These are phyloP conservation scores for Sporothrix protearum DNA, from an alignment of 2,329 filamentous ascomycete genomes.

Conservation along the genomic window DNA sequence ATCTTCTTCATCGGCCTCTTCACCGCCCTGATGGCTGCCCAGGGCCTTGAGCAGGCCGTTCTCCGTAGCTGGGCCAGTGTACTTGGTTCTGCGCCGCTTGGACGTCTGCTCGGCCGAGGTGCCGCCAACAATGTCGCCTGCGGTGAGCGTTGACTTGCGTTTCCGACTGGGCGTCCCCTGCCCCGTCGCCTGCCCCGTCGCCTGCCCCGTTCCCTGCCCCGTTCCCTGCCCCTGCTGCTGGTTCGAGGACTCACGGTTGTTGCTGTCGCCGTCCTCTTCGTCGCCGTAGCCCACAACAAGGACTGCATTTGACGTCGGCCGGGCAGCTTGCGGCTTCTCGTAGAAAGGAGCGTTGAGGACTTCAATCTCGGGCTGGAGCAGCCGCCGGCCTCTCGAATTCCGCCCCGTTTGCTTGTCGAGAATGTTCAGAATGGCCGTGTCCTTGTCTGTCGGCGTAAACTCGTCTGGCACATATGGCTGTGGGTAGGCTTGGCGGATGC, in stretches of 20 bases:
- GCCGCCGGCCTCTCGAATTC: constrained; percentile 35
- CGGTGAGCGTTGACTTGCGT: constrained; percentile 4
- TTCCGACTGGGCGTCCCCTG: constrained; percentile 6
- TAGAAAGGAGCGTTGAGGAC: constrained; percentile 52
- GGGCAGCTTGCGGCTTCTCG: constrained; percentile 26
- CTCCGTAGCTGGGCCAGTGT: constrained; percentile 26
- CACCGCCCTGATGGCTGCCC: neutral
- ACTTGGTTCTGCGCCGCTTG: constrained; percentile 5
- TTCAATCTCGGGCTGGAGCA: constrained; percentile 44
- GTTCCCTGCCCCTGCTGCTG: neutral
- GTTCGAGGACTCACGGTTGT: no score
- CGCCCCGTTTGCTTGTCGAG: constrained; percentile 26
- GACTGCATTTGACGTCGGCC: neutral
- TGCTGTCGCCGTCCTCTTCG: neutral
- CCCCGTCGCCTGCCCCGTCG: no score
- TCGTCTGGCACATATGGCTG: constrained; percentile 41
- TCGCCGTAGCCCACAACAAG: constrained; percentile 9
- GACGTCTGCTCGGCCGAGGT: neutral
- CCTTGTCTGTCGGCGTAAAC: constrained; percentile 39
- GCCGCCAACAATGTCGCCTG: neutral
- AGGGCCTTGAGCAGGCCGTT: constrained; percentile 8
- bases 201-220: neutral
- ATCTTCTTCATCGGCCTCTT: neutral
- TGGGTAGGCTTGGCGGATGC: constrained; percentile 48
- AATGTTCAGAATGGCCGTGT: constrained; percentile 34